Base-by-base conservation (phyloP, 768 basidiomycete genomes). In the Boletellus ananas region DNA sequence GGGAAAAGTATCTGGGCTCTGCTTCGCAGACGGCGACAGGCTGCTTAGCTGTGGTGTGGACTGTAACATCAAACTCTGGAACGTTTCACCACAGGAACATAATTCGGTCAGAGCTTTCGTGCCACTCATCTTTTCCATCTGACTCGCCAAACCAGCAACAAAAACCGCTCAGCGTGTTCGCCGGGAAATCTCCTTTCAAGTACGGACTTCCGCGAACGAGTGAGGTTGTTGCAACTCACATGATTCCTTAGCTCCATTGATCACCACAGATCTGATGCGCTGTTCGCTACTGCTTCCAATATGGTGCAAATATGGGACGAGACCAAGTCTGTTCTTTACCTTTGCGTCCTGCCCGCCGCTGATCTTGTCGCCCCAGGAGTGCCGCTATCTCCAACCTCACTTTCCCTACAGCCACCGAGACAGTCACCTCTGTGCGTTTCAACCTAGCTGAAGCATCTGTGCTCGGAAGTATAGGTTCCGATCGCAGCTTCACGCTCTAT, bases 281-380 rank as follows among this genome's bases (percentile, higher is more conserved):
- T 93, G 4, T 99, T 99, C 59, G 95, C 94, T 1, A 94, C 95
- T 0, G 94, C 93, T 2, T 95, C 93, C 0, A 91, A 87, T 58
- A 79, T 81, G 42, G 94, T 99, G 7, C 95, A 98, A 66, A 79
- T 99, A 57, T 99, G 96, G 96, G 96, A 99, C 59, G 93, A 97
- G 69, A 94, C 87, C 34, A 92, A 92, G 90, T 92, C 33, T 57
- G 10, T 31, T 36, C 31, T 39, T 37, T 36, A 14, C 18, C 20
- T 9, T 35, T 11, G 16, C 14, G 14, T 17, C 35, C 20, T 46
- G 1, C 17, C n/a, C 34, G 27, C 18, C 36, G 25, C 34, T 67
- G 5, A 67, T 44, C 13, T 12, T 34, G 45, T 40, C 23, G 12
- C 47, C 25, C 3, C 51, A 92, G 90, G 75, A 91, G 84, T 47